Evolutionary conservation across 2,329 filamentous ascomycete species (phyloP), one percentile per base, ranked within the genome.

Genomic region (Neonectria punicea): DNA sequence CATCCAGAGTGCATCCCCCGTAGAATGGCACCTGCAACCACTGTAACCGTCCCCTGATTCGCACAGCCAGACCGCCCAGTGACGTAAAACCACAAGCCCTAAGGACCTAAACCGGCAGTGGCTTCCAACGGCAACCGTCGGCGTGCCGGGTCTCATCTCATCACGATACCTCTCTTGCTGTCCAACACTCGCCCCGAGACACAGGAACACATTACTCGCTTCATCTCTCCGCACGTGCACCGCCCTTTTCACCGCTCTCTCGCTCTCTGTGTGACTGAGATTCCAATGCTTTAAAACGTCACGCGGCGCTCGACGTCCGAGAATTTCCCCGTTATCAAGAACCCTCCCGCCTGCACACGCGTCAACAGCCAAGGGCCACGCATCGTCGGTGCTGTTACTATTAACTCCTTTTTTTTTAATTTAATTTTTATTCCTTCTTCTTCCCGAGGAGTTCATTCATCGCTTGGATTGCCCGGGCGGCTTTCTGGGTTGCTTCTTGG

Each of bases 51-150:
- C 39, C 18, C 16, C 39, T 43, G n/a, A 43, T 43, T 43, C n/a
- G 39, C 39, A 43, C 39, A n/a, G 30, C 49, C n/a, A 28, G n/a
- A 28, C 13, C 49, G 5, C 32, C 49, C 14, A 20, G 11, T 51
- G 49, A 51, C 47, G 47, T 32, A 50, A 28, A 30, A 49, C 36
- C 36, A 30, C n/a, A n/a, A n/a, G n/a, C n/a, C n/a, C 14, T 6
- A 5, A n/a, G 36, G 36, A n/a, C 36, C 36, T 8, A 39, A 39
- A 39, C 22, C n/a, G 50, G 50, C 53, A 50, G 55, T 56, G 59
- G 63, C 62, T 71, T 71, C 47, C 62, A 50, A 44, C 56, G 68
- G 63, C 66, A 66, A 66, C 46, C 67, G 44, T 73, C 70, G 70
- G 70, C 22, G 46, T 16, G 4, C 8, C 36, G 5, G 14, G n/a